phyloP scores from a whole-genome alignment of 352 stramenopile species.

The Phytophthora palmivora region DNA sequence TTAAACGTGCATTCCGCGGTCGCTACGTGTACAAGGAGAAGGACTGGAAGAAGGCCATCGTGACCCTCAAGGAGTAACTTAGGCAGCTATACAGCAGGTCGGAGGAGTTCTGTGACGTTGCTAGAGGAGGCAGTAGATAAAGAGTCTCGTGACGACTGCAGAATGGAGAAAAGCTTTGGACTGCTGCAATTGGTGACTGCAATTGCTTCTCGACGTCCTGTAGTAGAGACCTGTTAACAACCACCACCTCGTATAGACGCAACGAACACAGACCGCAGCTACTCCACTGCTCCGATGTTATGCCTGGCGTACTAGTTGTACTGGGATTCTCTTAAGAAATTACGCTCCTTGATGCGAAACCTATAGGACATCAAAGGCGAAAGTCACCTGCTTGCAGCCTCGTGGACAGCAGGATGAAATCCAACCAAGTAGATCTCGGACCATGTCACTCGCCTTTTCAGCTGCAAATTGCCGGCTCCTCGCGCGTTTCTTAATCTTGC shows the following conservation, averaged over 20 bases:
- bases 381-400: slow-evolving; percentile 15
- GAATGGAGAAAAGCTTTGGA: slow-evolving; percentile 20
- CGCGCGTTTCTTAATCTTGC: slow-evolving; percentile 77
- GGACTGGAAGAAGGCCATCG: slow-evolving; percentile 94
- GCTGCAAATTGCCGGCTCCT: slow-evolving; percentile 19
- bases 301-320: slow-evolving; percentile 75
- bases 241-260: slow-evolving; percentile 12
- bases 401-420: slow-evolving; percentile 1
- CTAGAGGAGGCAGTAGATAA: slow-evolving; percentile 18
- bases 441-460: slow-evolving; percentile 5
- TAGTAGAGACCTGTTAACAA: neutral
- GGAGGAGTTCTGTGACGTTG: neutral
- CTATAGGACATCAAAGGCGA: slow-evolving; percentile 42
- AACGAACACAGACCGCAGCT: slow-evolving; percentile 33
- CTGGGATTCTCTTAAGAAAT: slow-evolving; percentile 59
- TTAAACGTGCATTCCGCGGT: slow-evolving; percentile 87
- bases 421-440: slow-evolving; percentile 7
- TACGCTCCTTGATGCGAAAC: slow-evolving; percentile 55
- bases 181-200: neutral
- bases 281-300: slow-evolving; percentile 35
- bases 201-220: neutral
- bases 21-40: slow-evolving; percentile 93
- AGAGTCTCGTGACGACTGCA: slow-evolving; percentile 13
- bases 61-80: slow-evolving; percentile 86
- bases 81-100: slow-evolving; percentile 16